Conservation (phyloP, 129 eudicot species). For the Lactuca saligna region DNA sequence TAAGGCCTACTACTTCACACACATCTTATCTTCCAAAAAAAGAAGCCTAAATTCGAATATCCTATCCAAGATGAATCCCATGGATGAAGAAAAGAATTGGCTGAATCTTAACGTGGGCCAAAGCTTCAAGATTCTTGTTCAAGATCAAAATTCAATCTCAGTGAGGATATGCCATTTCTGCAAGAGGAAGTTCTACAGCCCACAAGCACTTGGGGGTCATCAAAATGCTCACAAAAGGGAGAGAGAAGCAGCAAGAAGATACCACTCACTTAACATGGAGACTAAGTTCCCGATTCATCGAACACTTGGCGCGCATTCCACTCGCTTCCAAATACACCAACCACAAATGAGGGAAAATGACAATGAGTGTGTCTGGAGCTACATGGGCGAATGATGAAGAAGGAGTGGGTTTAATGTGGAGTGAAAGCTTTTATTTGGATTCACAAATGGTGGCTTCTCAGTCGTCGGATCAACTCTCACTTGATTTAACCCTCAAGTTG, state of each 20-base stretch:
- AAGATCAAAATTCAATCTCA: constrained; percentile 37
- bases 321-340: constrained; percentile 40
- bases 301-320: constrained; percentile 51
- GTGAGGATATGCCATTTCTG: constrained; percentile 70
- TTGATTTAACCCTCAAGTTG: constrained; percentile 59
- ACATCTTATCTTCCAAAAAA: constrained; percentile 17
- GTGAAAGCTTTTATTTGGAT: constrained; percentile 55
- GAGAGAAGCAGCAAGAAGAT: constrained; percentile 66
- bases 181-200: constrained; percentile 67
- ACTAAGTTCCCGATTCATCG: constrained; percentile 28
- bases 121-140: constrained; percentile 32
- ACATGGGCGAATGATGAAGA: constrained; percentile 30
- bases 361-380: constrained; percentile 20
- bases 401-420: constrained; percentile 47
- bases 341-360: constrained; percentile 11
- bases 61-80: too few relatives aligned
- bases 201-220: constrained; percentile 89
- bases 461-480: constrained; percentile 24
- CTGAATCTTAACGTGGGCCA: constrained; percentile 59
- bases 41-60: constrained; percentile 11
- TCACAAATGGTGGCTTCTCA: constrained; percentile 33
- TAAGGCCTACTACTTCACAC: constrained; percentile 18
- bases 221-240: constrained; percentile 91
- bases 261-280: constrained; percentile 47
- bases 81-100: constrained; percentile 46